Evolutionary conservation across 805 yeast species (phyloP).

Genomic region (Pichia deserticola): DNA sequence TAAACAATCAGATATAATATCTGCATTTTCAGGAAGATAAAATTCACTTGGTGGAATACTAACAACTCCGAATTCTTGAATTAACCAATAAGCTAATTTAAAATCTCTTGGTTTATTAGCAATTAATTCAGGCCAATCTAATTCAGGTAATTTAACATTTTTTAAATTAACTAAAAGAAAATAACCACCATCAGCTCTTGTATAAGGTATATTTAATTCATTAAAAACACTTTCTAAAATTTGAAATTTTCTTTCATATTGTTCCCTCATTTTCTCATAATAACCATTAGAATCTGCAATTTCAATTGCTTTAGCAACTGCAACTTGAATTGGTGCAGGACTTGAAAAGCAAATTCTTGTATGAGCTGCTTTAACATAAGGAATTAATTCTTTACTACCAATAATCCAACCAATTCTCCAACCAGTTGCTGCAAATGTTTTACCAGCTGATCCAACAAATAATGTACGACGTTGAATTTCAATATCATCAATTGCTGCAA

Average conservation of each 20-base stretch:
- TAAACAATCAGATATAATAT: slow-evolving; percentile 42
- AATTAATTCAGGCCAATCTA: slow-evolving; percentile 56
- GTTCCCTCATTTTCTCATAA: slow-evolving; percentile 60
- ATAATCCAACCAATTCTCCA: slow-evolving; percentile 98
- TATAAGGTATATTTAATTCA: slow-evolving; percentile 81
- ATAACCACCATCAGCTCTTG: slow-evolving; percentile 89
- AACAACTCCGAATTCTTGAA: slow-evolving; percentile 87
- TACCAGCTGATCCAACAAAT: slow-evolving; percentile 96
- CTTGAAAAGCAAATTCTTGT: slow-evolving; percentile 89
- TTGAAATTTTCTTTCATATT: slow-evolving; percentile 64
- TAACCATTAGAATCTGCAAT: slow-evolving; percentile 53
- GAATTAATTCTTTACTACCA: slow-evolving; percentile 75
- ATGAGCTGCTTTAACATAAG: slow-evolving; percentile 82
- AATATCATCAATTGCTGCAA: slow-evolving; percentile 66
- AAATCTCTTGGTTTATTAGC: slow-evolving; percentile 72
- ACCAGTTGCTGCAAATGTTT: slow-evolving; percentile 97
- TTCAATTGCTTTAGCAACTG: slow-evolving; percentile 70
- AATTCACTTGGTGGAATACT: slow-evolving; percentile 98
- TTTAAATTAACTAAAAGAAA: slow-evolving; percentile 83
- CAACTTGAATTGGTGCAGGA: slow-evolving; percentile 90
- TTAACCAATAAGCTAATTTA: slow-evolving; percentile 85
- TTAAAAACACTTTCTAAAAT: slow-evolving; percentile 75
- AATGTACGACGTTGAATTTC: slow-evolving; percentile 74
- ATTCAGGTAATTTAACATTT: slow-evolving; percentile 71
- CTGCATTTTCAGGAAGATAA: slow-evolving; percentile 49